These are phyloP conservation scores for Peronosclerospora sorghi DNA, from an alignment of 352 stramenopile genomes.

Conservation along the genomic window DNA sequence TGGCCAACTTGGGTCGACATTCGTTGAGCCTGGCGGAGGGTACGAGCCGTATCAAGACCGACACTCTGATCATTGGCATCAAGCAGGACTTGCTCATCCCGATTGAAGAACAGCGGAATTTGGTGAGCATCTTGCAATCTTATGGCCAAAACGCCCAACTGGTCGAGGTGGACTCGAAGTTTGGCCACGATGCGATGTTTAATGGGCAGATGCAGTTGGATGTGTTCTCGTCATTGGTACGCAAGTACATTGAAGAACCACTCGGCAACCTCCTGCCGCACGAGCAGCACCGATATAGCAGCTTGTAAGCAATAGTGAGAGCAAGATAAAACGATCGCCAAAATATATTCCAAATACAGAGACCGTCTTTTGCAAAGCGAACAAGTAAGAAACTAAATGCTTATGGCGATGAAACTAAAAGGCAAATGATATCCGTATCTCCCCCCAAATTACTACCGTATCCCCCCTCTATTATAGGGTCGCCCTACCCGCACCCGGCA, in stretches of 20 bases:
- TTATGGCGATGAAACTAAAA: no score
- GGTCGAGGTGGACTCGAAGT: conserved; percentile 74
- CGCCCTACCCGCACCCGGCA: no score
- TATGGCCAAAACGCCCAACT: conserved; percentile 55
- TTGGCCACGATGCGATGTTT: conserved; percentile 85
- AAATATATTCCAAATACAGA: neutral
- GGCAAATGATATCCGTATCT: no score
- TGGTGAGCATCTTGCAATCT: conserved; percentile 74
- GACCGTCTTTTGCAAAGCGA: neutral
- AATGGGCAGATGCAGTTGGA: conserved; percentile 69
- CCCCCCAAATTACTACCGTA: no score
- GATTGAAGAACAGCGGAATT: conserved; percentile 66
- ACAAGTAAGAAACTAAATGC: no score
- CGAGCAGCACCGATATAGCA: conserved; percentile 76
- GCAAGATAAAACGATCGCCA: no score
- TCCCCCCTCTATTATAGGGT: no score
- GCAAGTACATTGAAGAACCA: conserved; percentile 59
- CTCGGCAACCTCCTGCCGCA: conserved; percentile 37
- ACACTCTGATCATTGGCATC: conserved; percentile 66
- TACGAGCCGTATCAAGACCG: conserved; percentile 51
- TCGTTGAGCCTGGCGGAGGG: conserved; percentile 63
- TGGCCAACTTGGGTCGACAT: conserved; percentile 65
- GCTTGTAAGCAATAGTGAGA: conserved; percentile 28
- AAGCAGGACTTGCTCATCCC: conserved; percentile 82
- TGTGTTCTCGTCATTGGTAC: conserved; percentile 57